Evolutionary conservation across 2,329 filamentous ascomycete species (phyloP).

Genomic region (Colletotrichum tropicale): DNA sequence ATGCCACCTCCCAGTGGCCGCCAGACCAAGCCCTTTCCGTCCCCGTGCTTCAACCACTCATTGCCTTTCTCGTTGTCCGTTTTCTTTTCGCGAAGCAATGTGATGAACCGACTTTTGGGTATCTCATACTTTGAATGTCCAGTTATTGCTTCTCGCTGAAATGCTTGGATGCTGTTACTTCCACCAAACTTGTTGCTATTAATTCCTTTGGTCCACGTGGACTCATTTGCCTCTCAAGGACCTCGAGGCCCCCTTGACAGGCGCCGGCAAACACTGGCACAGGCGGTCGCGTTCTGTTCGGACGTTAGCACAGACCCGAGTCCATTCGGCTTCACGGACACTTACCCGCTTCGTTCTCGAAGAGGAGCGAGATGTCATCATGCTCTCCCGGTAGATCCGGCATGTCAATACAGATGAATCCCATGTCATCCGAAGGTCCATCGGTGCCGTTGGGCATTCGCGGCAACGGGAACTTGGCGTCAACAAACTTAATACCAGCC

Average conservation of each 20-base stretch:
- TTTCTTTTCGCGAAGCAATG: conserved; percentile 12
- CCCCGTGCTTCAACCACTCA: neutral
- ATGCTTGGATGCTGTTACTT: neutral
- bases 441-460: conserved; percentile 58
- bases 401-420: conserved; percentile 84
- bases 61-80: neutral
- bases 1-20: neutral
- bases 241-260: conserved; percentile 54
- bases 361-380: conserved; percentile 86
- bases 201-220: neutral
- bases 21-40: neutral
- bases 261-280: conserved; percentile 57
- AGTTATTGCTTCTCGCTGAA: conserved; percentile 2
- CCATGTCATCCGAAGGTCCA: conserved; percentile 61
- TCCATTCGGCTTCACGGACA: conserved; percentile 23
- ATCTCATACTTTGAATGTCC: conserved; percentile 19
- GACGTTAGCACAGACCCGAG: neutral
- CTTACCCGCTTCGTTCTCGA: conserved; percentile 80
- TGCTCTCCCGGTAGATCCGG: conserved; percentile 91
- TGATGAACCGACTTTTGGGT: conserved; percentile 16
- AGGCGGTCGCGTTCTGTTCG: conserved; percentile 59
- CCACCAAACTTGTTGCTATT: neutral
- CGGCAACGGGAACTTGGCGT: conserved; percentile 89
- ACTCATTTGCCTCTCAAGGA: conserved; percentile 23
- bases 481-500: conserved; percentile 77